Conservation (phyloP, 352 stramenopile genomes). For the Phytophthora sansomeana region DNA sequence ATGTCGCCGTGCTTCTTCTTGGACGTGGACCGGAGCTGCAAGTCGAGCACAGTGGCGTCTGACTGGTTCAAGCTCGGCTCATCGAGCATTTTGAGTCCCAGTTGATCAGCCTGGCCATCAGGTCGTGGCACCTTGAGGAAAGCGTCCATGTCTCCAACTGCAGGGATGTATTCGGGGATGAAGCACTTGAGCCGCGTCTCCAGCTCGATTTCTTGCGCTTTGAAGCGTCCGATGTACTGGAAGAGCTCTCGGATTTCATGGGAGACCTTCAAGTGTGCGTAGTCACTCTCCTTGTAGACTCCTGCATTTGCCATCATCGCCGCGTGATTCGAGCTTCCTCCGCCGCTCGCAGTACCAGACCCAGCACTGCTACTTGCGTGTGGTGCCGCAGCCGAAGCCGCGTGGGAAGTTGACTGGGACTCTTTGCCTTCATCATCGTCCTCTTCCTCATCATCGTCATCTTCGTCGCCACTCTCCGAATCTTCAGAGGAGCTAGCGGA, state of each 20-base stretch:
- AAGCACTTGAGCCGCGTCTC: constrained; percentile 97
- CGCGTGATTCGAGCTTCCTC: constrained; percentile 49
- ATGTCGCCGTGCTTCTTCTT: constrained; percentile 96
- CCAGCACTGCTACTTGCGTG: constrained; percentile 13
- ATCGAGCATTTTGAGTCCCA: constrained; percentile 95
- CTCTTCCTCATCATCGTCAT: constrained; percentile 72
- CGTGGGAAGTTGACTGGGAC: constrained; percentile 33
- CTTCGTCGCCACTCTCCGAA: constrained; percentile 70
- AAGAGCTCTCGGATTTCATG: constrained; percentile 93
- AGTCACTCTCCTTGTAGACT: constrained; percentile 92
- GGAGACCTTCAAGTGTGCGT: constrained; percentile 88
- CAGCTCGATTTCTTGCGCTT: constrained; percentile 95
- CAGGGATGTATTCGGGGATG: constrained; percentile 96
- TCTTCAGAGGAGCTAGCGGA: constrained; percentile 77
- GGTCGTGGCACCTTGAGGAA: constrained; percentile 97
- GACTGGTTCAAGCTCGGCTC: constrained; percentile 93
- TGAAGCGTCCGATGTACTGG: constrained; percentile 95
- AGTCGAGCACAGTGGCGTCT: constrained; percentile 95
- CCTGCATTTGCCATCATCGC: constrained; percentile 73
- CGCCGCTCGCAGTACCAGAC: constrained; percentile 15
- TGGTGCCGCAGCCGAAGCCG: constrained; percentile 17
- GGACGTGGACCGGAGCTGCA: constrained; percentile 94
- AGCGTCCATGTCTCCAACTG: constrained; percentile 96
- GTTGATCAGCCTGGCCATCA: constrained; percentile 87
- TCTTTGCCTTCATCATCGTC: constrained; percentile 64